phyloP scores from a whole-genome alignment of 1,284 basidiomycete genomes.

The Fomitopsis pinicola region DNA sequence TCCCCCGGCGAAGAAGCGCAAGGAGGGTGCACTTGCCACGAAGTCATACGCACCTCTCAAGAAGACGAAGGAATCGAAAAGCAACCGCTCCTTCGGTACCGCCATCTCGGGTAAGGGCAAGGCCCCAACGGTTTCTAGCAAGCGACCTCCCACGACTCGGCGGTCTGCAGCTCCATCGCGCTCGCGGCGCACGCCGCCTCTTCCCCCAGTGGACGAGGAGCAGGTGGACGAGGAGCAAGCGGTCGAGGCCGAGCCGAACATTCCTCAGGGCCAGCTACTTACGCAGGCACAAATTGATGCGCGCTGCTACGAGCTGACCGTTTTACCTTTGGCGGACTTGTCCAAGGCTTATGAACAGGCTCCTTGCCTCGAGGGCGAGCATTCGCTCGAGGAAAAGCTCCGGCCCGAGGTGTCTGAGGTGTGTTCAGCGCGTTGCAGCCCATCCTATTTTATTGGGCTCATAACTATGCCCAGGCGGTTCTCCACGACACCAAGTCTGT shows the following conservation, averaged over 20 bases:
- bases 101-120: background rate
- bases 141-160: background rate
- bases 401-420: conserved; percentile 1
- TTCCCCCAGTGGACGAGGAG: conserved; percentile 46
- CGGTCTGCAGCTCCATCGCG: conserved; percentile 1
- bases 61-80: conserved; percentile 33
- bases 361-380: conserved; percentile 10
- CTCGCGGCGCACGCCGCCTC: conserved; percentile 18
- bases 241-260: background rate
- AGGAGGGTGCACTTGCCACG: conserved; percentile 51
- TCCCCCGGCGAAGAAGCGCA: conserved; percentile 54
- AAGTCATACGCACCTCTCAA: conserved; percentile 44
- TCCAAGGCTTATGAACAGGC: conserved; percentile 46
- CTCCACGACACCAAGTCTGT: background rate
- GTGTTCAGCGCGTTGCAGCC: background rate
- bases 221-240: conserved; percentile 31
- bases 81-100: conserved; percentile 10
- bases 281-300: conserved; percentile 41
- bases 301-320: conserved; percentile 60
- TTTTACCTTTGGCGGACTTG: conserved; percentile 59
- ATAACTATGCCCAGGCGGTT: background rate
- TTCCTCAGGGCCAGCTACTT: conserved; percentile 6
- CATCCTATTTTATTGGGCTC: no score
- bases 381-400: background rate
- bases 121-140: background rate